phyloP scores from a whole-genome alignment of 164 flowering plant species.

The Aristolochia contorta region DNA sequence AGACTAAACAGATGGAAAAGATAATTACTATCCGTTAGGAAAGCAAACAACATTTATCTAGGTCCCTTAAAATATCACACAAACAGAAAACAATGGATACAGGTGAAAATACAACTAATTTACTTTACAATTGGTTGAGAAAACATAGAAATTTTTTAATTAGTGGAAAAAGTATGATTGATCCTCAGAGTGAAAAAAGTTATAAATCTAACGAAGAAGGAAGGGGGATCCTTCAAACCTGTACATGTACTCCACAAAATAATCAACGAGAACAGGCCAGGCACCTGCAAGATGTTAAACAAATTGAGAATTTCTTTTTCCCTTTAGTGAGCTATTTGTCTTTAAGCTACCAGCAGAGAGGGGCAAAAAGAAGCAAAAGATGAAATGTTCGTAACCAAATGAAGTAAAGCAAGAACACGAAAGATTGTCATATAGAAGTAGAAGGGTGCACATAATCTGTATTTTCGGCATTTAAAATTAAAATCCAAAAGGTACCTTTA shows the following conservation, averaged over 20 bases:
- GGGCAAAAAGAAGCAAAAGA: not conserved
- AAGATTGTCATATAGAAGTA: not conserved
- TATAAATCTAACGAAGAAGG: not conserved
- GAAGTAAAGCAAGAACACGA: not conserved
- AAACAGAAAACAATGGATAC: no score
- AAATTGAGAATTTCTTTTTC: no score
- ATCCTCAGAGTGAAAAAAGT: not conserved
- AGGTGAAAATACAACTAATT: no score
- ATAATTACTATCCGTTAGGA: no score
- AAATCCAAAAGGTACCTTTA: slow-evolving; percentile 44
- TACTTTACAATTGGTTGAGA: no score
- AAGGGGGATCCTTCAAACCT: slow-evolving; percentile 32
- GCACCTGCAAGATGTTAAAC: slow-evolving; percentile 50
- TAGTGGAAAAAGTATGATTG: not conserved
- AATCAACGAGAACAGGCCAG: slow-evolving; percentile 90
- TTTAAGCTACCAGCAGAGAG: no score
- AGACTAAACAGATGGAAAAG: no score
- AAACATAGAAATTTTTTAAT: not conserved
- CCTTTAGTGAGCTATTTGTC: not conserved
- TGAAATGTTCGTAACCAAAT: not conserved
- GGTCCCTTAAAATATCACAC: no score
- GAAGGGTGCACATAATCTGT: no score
- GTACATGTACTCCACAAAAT: slow-evolving; percentile 95
- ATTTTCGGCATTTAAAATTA: no score
- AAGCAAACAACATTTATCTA: no score